These are phyloP conservation scores for Parietichytrium sp. DNA, from an alignment of 108 stramenopile species.

Conservation along the genomic window DNA sequence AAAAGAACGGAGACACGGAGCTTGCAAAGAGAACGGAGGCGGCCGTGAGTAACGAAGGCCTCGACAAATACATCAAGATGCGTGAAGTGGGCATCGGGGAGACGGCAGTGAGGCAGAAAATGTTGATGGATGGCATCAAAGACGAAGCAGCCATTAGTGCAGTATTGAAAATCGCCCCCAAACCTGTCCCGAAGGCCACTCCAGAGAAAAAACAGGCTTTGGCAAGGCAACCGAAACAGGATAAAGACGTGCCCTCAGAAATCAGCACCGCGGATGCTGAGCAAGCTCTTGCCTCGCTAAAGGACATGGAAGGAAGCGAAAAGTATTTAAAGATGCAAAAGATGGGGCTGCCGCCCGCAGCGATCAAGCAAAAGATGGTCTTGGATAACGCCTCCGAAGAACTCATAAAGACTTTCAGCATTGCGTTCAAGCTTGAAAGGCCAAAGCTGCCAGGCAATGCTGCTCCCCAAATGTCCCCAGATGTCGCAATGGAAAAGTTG, in stretches of 20 bases:
- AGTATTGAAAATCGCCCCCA: not conserved
- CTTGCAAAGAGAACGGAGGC: not conserved
- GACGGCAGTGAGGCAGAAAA: constrained; percentile 15
- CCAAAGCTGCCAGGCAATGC: not conserved
- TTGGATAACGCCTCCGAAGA: not conserved
- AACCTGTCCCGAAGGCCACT: not conserved
- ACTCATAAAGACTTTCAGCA: not conserved
- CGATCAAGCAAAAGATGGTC: not conserved
- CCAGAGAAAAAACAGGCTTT: no score
- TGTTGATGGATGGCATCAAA: not conserved
- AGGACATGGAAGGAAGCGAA: not conserved
- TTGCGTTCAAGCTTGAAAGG: not conserved
- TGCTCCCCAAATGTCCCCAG: not conserved
- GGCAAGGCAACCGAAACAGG: no score
- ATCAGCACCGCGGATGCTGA: not conserved
- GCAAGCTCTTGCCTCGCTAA: not conserved
- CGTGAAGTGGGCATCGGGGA: constrained; percentile 18
- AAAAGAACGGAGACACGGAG: not conserved
- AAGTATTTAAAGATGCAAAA: not conserved
- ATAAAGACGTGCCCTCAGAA: no score
- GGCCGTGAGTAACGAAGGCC: not conserved
- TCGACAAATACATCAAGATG: not conserved
- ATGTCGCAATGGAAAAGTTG: constrained; percentile 8
- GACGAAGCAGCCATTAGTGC: not conserved
- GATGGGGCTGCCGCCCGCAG: not conserved